phyloP scores from a whole-genome alignment of 1,284 basidiomycete species.

The Pulveroboletus ridleyi region DNA sequence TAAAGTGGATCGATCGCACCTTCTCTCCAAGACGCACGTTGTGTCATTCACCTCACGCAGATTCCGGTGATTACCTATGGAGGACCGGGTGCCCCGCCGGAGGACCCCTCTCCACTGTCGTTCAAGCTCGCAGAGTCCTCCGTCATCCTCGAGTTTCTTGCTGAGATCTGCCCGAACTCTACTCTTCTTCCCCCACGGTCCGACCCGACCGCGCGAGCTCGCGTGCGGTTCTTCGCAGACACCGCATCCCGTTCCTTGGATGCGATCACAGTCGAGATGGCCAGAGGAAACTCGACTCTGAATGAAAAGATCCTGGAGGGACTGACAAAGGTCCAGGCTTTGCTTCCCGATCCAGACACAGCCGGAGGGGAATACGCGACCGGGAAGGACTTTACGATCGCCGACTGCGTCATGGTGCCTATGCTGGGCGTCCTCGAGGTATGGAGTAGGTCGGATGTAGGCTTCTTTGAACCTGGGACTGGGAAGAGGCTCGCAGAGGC shows the following conservation, averaged over 20 bases:
- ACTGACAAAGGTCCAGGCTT: conserved; percentile 39
- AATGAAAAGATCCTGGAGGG: conserved; percentile 12
- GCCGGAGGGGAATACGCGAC: conserved; percentile 35
- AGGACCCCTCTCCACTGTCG: conserved; percentile 23
- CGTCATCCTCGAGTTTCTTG: conserved; percentile 67
- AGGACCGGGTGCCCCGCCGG: conserved; percentile 53
- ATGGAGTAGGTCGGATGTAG: too few relatives aligned
- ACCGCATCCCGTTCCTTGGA: conserved; percentile 29
- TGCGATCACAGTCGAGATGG: neutral
- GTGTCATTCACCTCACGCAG: conserved; percentile 29
- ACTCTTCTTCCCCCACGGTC: conserved; percentile 49
- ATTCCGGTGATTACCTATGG: conserved; percentile 66
- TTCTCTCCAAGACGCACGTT: too few relatives aligned
- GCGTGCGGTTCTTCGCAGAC: conserved; percentile 61
- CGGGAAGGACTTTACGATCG: conserved; percentile 46
- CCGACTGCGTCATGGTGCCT: too few relatives aligned
- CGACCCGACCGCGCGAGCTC: conserved; percentile 60
- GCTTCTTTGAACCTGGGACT: too few relatives aligned
- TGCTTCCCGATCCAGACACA: conserved; percentile 33
- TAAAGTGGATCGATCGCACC: neutral
- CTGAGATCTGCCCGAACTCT: conserved; percentile 56
- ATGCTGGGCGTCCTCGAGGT: too few relatives aligned
- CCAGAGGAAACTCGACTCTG: neutral
- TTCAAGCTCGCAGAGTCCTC: conserved; percentile 46
- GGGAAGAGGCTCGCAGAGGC: too few relatives aligned